Evolutionary conservation across 768 basidiomycete genomes (phyloP), one percentile per base, ranked within the genome.

Genomic region (Stropharia rugosoannulata): DNA sequence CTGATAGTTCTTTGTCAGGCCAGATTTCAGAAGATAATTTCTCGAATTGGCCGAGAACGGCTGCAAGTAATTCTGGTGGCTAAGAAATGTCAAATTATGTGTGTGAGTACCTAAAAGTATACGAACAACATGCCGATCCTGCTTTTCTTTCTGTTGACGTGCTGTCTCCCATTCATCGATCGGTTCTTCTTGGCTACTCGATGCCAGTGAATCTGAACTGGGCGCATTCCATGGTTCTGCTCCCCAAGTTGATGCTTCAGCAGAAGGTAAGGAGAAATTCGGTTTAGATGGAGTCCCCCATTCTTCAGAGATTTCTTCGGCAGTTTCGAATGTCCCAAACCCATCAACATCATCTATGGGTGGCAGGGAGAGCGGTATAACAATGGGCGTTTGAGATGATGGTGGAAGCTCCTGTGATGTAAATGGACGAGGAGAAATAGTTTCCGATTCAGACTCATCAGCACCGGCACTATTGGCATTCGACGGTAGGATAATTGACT

Each of bases 141-240:
- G 75, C 56, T 76, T 78, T 59, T 80, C 80, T 61, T 88, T 86
- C 57, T 80, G 71, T 61, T 72, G 75, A 57, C 73, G 80, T 11
- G 87, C 86, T 9, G 68, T 62, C 59, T 87, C 87, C 89, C 89
- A 90, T 68, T 87, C 86, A 63, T 90, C 86, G 5, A 72, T 66
- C 66, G 64, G 25, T 67, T 64, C 27, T n/a, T 54, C n/a, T 67
- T 61, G 13, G 44, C 38, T 18, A 18, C 38, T 54, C 47, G 9
- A 49, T 44, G 49, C 66, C 60, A 50, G 29, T 12, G 55, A 59
- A 42, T 44, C 49, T 22, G 58, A 64, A 13, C 66, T 62, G 43
- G 62, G 22, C 52, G 65, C 61, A 35, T 52, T 68, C 83, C 83
- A 83, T 10, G 75, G 45, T 27, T 55, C 64, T 15, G 71, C 56